Evolutionary conservation across 2,329 filamentous ascomycete species (phyloP).

Genomic region (Didymella pomorum): DNA sequence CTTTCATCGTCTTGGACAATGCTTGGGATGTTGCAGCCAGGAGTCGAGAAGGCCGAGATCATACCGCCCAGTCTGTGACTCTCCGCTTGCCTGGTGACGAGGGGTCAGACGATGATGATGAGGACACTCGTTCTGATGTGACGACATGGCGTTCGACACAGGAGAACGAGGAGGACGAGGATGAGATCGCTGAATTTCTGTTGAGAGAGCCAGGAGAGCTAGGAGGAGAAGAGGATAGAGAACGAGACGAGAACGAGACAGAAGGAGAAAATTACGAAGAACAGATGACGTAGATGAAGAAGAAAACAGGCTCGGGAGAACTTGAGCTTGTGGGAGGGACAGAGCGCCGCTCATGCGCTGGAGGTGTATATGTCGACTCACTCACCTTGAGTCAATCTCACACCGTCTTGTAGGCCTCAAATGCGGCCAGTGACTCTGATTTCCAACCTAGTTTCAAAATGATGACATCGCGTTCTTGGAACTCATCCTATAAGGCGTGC

Average conservation of each 20-base stretch:
- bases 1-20: not conserved
- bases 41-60: not conserved
- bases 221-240: not conserved
- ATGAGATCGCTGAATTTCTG: not conserved
- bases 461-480: not conserved
- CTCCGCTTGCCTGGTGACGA: not conserved
- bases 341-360: not conserved
- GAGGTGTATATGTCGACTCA: not conserved
- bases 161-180: not conserved
- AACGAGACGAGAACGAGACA: not conserved
- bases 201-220: not conserved
- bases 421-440: not conserved
- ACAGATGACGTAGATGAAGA: not conserved
- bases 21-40: not conserved
- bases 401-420: not conserved
- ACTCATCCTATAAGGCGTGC: too few species aligned
- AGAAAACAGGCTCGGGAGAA: not conserved
- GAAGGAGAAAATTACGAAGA: not conserved
- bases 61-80: not conserved
- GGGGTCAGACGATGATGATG: not conserved
- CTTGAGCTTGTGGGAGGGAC: not conserved
- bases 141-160: too few species aligned
- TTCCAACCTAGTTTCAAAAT: not conserved
- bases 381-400: not conserved
- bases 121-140: not conserved